Percentiles rank a stretch among this genome's conserved stretches.
Evolutionary conservation across 352 stramenopile genomes (phyloP).

Genomic region (Globisporangium carolinianum): DNA sequence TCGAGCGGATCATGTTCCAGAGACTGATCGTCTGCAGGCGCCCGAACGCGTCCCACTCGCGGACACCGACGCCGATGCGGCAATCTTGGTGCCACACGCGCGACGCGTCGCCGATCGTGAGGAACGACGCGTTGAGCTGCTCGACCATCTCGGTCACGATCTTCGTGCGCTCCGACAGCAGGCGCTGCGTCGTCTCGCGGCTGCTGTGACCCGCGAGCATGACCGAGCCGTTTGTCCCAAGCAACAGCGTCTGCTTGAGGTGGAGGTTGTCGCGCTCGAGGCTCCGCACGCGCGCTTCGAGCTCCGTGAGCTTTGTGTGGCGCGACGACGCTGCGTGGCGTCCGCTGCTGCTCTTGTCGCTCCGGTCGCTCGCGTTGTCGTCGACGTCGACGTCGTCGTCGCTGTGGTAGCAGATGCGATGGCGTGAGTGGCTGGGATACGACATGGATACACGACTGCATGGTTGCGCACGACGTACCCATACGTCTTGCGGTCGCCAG

Average conservation of each 20-base stretch:
- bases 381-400: constrained; percentile 11
- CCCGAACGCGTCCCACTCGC: constrained; percentile 74
- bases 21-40: constrained; percentile 66
- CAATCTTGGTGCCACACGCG: constrained; percentile 75
- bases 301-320: constrained; percentile 66
- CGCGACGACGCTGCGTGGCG: constrained; percentile 15
- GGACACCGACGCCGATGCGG: constrained; percentile 62
- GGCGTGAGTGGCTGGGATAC: too few relatives aligned
- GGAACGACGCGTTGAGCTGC: constrained; percentile 56
- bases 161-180: constrained; percentile 61
- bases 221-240: constrained; percentile 49
- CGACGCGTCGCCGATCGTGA: constrained; percentile 58
- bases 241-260: constrained; percentile 65
- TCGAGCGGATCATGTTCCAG: constrained; percentile 76
- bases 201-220: constrained; percentile 26
- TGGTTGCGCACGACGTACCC: too few relatives aligned
- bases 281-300: constrained; percentile 59
- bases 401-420: background rate
- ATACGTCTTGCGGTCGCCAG: too few relatives aligned
- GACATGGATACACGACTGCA: too few relatives aligned
- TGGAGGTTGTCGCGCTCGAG: constrained; percentile 74
- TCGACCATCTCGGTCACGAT: constrained; percentile 80
- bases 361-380: constrained; percentile 20
- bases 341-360: constrained; percentile 7
- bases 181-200: constrained; percentile 36